phyloP scores from a whole-genome alignment of 202 grass and related monocot genomes.

The Zizania palustris region DNA sequence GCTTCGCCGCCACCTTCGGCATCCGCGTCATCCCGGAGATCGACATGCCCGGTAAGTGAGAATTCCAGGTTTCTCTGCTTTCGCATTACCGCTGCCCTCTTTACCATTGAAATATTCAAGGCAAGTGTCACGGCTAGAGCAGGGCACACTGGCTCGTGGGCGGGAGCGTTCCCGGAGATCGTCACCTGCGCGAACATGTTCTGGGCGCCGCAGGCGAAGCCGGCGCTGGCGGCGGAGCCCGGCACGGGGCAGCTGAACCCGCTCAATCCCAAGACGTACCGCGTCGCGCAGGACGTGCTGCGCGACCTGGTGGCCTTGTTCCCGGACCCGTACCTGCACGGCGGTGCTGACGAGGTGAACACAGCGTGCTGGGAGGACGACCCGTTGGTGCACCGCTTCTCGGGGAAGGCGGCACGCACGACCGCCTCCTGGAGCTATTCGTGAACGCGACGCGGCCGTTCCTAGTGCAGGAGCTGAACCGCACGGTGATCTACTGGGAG shows the following conservation, averaged over 20 bases:
- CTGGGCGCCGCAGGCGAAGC: slow-evolving; percentile 63
- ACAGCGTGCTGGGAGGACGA: slow-evolving; percentile 93
- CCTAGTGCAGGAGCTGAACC: slow-evolving; percentile 72
- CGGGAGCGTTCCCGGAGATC: slow-evolving; percentile 84
- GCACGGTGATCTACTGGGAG: slow-evolving; percentile 95
- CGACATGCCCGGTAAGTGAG: slow-evolving; percentile 77
- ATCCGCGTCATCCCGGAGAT: slow-evolving; percentile 91
- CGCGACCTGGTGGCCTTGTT: slow-evolving; percentile 65
- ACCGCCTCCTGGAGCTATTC: slow-evolving; percentile 76
- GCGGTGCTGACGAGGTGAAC: slow-evolving; percentile 85
- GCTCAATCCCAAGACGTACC: slow-evolving; percentile 78
- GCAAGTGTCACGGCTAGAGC: not conserved
- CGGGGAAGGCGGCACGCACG: slow-evolving; percentile 60
- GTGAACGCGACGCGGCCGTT: slow-evolving; percentile 74
- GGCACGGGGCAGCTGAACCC: slow-evolving; percentile 90
- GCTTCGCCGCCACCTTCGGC: slow-evolving; percentile 59
- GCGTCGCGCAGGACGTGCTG: slow-evolving; percentile 70
- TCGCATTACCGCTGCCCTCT: slow-evolving; percentile 6
- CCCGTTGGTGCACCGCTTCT: slow-evolving; percentile 59
- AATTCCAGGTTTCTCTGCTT: not conserved
- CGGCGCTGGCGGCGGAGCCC: slow-evolving; percentile 76
- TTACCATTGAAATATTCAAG: not conserved
- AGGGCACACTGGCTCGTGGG: slow-evolving; percentile 91
- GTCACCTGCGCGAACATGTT: slow-evolving; percentile 86
- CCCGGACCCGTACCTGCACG: slow-evolving; percentile 80